Conservation (phyloP, 495 filamentous ascomycete genomes). For the Staphylotrichum longicolle region DNA sequence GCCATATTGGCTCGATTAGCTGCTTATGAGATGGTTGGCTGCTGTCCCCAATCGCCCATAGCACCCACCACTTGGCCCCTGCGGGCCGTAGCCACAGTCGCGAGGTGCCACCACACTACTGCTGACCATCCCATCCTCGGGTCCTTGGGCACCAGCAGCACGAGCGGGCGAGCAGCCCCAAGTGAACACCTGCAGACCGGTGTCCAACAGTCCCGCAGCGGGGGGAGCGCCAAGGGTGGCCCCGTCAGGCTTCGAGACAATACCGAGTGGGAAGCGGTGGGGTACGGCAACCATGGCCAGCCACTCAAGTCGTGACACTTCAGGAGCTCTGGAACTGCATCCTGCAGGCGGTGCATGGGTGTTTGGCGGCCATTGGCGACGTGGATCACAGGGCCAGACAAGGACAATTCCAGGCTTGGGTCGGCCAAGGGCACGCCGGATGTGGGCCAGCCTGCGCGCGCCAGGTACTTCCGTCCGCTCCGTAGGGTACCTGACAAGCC, state of each 20-base stretch:
- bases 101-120: constrained; percentile 10
- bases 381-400: constrained; percentile 15
- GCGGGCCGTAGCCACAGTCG: constrained; percentile 19
- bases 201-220: constrained; percentile 26
- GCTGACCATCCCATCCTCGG: constrained; percentile 16
- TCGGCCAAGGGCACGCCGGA: constrained; percentile 8
- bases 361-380: constrained; percentile 24
- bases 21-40: constrained; percentile 4
- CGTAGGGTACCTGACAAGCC: no score
- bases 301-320: constrained; percentile 39
- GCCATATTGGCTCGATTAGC: constrained; percentile 1
- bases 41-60: not conserved
- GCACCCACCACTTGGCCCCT: constrained; percentile 10
- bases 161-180: constrained; percentile 4
- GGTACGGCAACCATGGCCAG: constrained; percentile 24
- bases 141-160: constrained; percentile 18
- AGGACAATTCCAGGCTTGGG: constrained; percentile 10
- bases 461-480: no score
- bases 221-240: constrained; percentile 18
- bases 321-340: constrained; percentile 32
- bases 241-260: constrained; percentile 33
- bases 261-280: constrained; percentile 19
- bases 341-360: constrained; percentile 31
- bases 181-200: constrained; percentile 26
- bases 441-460: constrained; percentile 1